Base-by-base conservation (phyloP, 1,139 yeast genomes). In the Kodamaea anthophila region DNA sequence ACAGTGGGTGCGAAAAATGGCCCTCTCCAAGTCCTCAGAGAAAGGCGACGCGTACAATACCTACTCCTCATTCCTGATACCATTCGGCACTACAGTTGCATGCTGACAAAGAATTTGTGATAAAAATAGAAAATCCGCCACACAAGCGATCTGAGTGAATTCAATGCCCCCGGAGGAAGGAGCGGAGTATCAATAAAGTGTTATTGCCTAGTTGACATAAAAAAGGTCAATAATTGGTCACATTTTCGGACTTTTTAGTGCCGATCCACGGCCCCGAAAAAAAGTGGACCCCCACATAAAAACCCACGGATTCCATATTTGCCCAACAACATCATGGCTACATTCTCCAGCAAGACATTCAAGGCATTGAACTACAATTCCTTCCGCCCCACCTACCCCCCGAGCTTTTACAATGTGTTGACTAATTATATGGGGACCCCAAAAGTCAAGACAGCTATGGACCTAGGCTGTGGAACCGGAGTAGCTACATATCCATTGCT, bases 301-400 rank as follows among this genome's bases (percentile, higher is more conserved):
- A 12, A 23, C 21, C 19, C 23, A 14, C 16, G n/a, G n/a, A 9
- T 10, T 12, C 14, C n/a, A 9, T 18, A 3, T 18, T 13, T 5
- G 4, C 2, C 23, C 13, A 24, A 12, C 27, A 26, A n/a, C 28
- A 18, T 20, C 19, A 83, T 83, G 93, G 55, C 88, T 2, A 70
- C 83, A 1, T 85, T 79, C 49, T 62, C 88, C 5, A 74, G 71
- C 31, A 46, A 61, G 2, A 61, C 65, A 12, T 85, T 77, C 57
- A 68, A 75, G 36, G 66, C 88, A 0, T 55, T 67, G 29, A 60
- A 64, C 33, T 86, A 86, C 53, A 61, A 70, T 30, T 56, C 65
- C 9, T 74, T 75, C 44, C 67, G 55, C 12, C 56, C 55, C 3
- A 52, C 44, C 28, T 51, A 51, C 20, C 54, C 55, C 4, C 35